Percentiles rank a stretch among this genome's conserved stretches.
These are phyloP conservation scores for Termitomyces sp. DNA, from an alignment of 768 basidiomycete genomes.

Conservation along the genomic window DNA sequence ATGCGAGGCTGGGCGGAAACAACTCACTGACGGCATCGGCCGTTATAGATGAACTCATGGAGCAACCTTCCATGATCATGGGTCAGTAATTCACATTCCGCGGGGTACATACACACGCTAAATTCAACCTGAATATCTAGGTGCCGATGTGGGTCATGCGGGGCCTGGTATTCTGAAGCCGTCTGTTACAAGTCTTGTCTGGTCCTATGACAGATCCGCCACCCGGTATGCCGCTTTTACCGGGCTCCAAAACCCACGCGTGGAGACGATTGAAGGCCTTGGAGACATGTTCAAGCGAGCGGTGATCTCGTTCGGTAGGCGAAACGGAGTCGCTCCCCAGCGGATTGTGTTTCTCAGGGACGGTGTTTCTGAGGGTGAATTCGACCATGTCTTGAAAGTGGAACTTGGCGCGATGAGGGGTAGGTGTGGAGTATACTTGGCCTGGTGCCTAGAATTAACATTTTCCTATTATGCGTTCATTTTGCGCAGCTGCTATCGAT, in stretches of 20 bases:
- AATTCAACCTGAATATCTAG: slow-evolving; percentile 13
- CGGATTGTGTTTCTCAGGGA: slow-evolving; percentile 19
- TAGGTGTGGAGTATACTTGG: neutral
- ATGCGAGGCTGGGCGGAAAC: slow-evolving; percentile 47
- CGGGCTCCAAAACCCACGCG: slow-evolving; percentile 37
- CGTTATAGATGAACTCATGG: slow-evolving; percentile 18
- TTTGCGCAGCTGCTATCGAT: slow-evolving; percentile 25
- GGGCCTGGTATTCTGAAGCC: slow-evolving; percentile 45
- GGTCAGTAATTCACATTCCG: slow-evolving; percentile 17
- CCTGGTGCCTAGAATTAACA: neutral
- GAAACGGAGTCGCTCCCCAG: slow-evolving; percentile 1
- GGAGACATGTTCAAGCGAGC: slow-evolving; percentile 26
- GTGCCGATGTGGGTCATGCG: slow-evolving; percentile 63
- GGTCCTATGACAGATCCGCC: slow-evolving; percentile 40
- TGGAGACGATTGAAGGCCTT: slow-evolving; percentile 42
- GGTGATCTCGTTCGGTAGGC: slow-evolving; percentile 8
- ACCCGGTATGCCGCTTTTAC: slow-evolving; percentile 40
- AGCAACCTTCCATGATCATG: slow-evolving; percentile 31
- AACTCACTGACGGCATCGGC: slow-evolving; percentile 32
- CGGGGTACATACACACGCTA: neutral
- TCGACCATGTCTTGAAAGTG: slow-evolving; percentile 13
- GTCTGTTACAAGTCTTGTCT: slow-evolving; percentile 56
- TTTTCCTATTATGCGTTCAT: neutral
- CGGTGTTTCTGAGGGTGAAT: slow-evolving; percentile 25
- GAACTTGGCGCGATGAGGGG: slow-evolving; percentile 15